Conservation (phyloP, 441 rosid species). For the Eruca vesicaria region DNA sequence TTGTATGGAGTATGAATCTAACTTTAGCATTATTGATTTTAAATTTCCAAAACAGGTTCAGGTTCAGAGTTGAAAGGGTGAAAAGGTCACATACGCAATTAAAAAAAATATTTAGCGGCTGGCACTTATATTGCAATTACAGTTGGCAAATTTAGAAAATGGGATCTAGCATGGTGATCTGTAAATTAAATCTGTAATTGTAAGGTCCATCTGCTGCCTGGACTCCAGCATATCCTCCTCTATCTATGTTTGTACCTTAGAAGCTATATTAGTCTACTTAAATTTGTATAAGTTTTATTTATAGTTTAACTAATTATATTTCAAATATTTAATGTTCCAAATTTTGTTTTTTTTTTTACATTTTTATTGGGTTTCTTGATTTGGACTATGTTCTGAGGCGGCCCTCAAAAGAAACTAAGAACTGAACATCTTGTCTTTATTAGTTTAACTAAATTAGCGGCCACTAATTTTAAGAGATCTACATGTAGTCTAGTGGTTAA, state of each 20-base stretch:
- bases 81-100: neutral
- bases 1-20: neutral
- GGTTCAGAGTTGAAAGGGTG: neutral
- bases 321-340: too few relatives aligned
- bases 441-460: too few relatives aligned
- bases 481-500: too few relatives aligned
- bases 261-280: neutral
- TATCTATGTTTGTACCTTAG: conserved; percentile 2
- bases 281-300: neutral
- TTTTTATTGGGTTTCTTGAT: too few relatives aligned
- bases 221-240: neutral
- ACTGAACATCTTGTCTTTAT: too few relatives aligned
- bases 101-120: conserved; percentile 2
- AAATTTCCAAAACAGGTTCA: neutral
- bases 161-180: conserved; percentile 6
- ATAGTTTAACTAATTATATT: neutral
- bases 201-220: neutral
- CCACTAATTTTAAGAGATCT: too few relatives aligned
- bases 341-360: too few relatives aligned
- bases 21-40: neutral
- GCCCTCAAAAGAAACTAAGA: too few relatives aligned
- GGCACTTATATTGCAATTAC: conserved; percentile 2
- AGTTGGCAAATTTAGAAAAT: conserved; percentile 24
- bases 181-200: too few relatives aligned
- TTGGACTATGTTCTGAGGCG: too few relatives aligned